Conservation (phyloP, 805 yeast genomes). For the Starmerella powellii region DNA sequence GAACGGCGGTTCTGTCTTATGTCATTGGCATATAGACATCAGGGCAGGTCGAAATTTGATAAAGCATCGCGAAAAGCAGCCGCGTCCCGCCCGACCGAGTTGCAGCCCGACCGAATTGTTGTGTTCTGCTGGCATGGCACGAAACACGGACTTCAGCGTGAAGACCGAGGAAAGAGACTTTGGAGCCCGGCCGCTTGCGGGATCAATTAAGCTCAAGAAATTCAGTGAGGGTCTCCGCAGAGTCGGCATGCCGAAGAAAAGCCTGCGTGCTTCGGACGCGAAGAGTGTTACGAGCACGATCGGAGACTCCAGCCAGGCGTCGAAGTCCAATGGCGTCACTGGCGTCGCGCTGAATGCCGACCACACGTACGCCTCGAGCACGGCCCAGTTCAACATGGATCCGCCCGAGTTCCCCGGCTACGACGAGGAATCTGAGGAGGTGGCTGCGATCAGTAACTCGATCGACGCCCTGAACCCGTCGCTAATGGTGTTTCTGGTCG, state of each 20-base stretch:
- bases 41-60: too few species aligned
- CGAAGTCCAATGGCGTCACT: background rate
- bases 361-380: background rate
- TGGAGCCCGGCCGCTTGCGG: background rate
- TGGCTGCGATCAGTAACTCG: constrained; percentile 18
- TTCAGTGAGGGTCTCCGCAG: background rate
- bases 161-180: too few species aligned
- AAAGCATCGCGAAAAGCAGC: too few species aligned
- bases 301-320: background rate
- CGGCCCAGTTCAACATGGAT: background rate
- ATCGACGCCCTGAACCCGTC: constrained; percentile 31
- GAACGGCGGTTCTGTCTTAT: too few species aligned
- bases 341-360: background rate
- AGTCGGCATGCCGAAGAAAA: background rate
- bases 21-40: too few species aligned
- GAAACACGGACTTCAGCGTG: too few species aligned
- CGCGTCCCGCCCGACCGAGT: too few species aligned
- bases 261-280: background rate
- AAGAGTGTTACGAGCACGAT: background rate
- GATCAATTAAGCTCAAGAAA: background rate
- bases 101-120: too few species aligned
- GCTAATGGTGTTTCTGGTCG: constrained; percentile 50
- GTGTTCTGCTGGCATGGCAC: too few species aligned
- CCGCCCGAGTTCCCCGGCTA: background rate
- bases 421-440: constrained; percentile 6